Evolutionary conservation across 2,329 filamentous ascomycete genomes (phyloP).

Genomic region (Xylariales sp.): DNA sequence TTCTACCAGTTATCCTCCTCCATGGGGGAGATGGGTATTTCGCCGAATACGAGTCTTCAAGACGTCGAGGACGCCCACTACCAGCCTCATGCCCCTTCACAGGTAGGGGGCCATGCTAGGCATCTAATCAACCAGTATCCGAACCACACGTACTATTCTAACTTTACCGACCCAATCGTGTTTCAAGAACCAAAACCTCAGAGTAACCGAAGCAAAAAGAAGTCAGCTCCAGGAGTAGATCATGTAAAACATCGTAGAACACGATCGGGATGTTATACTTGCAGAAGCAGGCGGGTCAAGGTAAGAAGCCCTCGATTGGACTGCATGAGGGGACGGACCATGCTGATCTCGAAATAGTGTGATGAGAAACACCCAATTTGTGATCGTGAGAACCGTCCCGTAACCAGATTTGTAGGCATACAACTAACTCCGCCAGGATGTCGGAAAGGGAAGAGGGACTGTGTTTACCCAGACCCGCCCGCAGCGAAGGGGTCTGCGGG

Average conservation of each 20-base stretch:
- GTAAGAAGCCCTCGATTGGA: conserved; percentile 53
- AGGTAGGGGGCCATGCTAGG: conserved; percentile 46
- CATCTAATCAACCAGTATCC: conserved; percentile 59
- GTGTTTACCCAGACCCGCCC: conserved; percentile 83
- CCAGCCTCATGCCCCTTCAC: conserved; percentile 51
- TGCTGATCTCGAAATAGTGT: conserved; percentile 69
- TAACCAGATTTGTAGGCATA: conserved; percentile 19
- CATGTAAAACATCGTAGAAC: conserved; percentile 94
- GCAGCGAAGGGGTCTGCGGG: conserved; percentile 55
- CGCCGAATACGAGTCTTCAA: conserved; percentile 54
- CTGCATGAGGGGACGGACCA: neutral
- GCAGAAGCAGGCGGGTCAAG: conserved; percentile 87
- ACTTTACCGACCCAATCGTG: conserved; percentile 62
- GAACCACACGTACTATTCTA: conserved; percentile 61
- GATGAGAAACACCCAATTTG: conserved; percentile 90
- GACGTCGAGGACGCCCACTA: conserved; percentile 58
- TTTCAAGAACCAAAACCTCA: conserved; percentile 61
- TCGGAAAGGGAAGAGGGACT: conserved; percentile 90
- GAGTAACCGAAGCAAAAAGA: conserved; percentile 59
- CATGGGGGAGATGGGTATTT: conserved; percentile 58
- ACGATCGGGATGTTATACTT: conserved; percentile 92
- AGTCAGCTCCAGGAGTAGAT: conserved; percentile 66
- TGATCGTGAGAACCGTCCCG: conserved; percentile 68
- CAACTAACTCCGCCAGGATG: conserved; percentile 70
- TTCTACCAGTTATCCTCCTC: conserved; percentile 68